phyloP scores from a whole-genome alignment of 495 filamentous ascomycete genomes.

The Penicillium manginii region DNA sequence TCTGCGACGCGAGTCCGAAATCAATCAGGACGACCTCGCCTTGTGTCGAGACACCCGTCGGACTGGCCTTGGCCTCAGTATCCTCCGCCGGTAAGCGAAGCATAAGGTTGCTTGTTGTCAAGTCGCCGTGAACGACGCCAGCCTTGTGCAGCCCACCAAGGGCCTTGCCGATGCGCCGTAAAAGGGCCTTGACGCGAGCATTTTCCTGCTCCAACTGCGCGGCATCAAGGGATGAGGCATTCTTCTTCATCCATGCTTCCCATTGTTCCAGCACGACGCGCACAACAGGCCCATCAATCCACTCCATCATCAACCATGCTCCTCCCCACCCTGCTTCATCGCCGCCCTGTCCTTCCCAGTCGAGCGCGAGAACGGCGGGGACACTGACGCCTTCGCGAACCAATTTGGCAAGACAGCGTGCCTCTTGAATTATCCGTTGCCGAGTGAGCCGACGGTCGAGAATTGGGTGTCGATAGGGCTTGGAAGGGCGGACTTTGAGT shows the following conservation, averaged over 20 bases:
- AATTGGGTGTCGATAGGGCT: slow-evolving; percentile 88
- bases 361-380: slow-evolving; percentile 74
- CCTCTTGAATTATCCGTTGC: slow-evolving; percentile 83
- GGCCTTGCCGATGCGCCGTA: slow-evolving; percentile 71
- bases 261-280: slow-evolving; percentile 68
- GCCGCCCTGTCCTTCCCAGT: slow-evolving; percentile 56
- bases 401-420: slow-evolving; percentile 77
- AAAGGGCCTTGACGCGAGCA: slow-evolving; percentile 56
- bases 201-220: slow-evolving; percentile 43
- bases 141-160: slow-evolving; percentile 80
- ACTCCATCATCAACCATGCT: slow-evolving; percentile 90
- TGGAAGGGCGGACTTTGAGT: slow-evolving; percentile 91
- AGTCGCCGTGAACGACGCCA: slow-evolving; percentile 90
- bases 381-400: slow-evolving; percentile 76
- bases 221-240: slow-evolving; percentile 17
- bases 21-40: slow-evolving; percentile 92
- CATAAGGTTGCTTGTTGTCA: slow-evolving; percentile 99
- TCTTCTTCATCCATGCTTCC: slow-evolving; percentile 51
- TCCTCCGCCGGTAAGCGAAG: slow-evolving; percentile 46
- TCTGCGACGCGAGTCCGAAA: slow-evolving; percentile 88
- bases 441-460: slow-evolving; percentile 89
- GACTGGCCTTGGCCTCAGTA: slow-evolving; percentile 29
- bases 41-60: slow-evolving; percentile 36
- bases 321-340: slow-evolving; percentile 54
- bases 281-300: slow-evolving; percentile 76